A percentile compares a stretch with the other conserved stretches of the same genome.
phyloP scores from a whole-genome alignment of 306 rosid species.

The Corylus avellana region DNA sequence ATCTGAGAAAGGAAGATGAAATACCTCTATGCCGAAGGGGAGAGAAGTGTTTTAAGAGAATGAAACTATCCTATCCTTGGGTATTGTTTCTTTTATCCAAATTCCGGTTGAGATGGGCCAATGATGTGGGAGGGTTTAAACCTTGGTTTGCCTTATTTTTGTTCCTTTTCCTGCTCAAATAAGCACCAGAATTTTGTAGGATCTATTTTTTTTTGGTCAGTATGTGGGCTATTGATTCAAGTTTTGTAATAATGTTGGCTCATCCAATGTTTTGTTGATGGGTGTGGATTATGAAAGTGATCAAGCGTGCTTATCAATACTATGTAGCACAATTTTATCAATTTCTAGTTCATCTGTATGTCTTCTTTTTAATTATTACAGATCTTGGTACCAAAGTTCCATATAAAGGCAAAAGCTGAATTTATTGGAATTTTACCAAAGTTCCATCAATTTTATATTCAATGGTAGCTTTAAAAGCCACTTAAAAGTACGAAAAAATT shows the following conservation, averaged over 20 bases:
- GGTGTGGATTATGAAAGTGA: background rate
- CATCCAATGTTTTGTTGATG: conserved; percentile 3
- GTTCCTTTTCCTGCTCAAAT: background rate
- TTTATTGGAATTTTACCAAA: too few relatives aligned
- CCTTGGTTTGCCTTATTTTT: conserved; percentile 34
- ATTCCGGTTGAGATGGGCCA: conserved; percentile 1
- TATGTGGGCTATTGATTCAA: background rate
- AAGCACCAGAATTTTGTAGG: background rate
- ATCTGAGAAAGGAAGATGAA: conserved; percentile 26
- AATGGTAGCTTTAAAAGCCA: too few relatives aligned
- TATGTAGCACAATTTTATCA: background rate
- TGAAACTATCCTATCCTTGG: too few relatives aligned
- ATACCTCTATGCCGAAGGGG: background rate
- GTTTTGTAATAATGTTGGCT: conserved; percentile 2
- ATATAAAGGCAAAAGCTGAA: too few relatives aligned
- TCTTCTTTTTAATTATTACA: background rate
- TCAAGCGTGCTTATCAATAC: background rate
- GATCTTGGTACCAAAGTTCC: background rate
- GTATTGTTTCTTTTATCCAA: too few relatives aligned
- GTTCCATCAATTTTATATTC: too few relatives aligned
- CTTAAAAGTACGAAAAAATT: too few relatives aligned
- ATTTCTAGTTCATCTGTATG: background rate
- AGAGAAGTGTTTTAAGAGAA: background rate
- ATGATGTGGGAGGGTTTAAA: conserved; percentile 19
- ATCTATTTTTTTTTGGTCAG: background rate